These are phyloP conservation scores for Cetradonia linearis DNA, from an alignment of 495 filamentous ascomycete species.

Conservation along the genomic window DNA sequence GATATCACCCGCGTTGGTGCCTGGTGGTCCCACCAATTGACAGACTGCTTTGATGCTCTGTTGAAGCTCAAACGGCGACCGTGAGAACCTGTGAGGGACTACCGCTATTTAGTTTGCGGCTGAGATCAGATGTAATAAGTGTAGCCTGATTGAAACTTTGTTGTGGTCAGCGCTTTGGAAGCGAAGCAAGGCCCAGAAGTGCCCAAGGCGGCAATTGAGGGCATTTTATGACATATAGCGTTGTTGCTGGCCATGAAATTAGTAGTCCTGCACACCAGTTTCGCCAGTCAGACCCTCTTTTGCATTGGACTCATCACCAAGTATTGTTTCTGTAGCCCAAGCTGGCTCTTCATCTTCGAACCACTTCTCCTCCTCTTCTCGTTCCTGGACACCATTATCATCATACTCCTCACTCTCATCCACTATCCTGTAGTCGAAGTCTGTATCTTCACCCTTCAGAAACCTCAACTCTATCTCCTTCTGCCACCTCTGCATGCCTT, in stretches of 20 bases:
- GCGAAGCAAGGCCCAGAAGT: not conserved
- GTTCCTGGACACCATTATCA: constrained; percentile 47
- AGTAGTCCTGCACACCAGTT: constrained; percentile 78
- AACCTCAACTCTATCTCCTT: constrained; percentile 62
- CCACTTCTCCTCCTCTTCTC: constrained; percentile 53
- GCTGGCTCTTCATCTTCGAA: constrained; percentile 67
- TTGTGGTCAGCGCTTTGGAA: not conserved
- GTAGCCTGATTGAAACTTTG: not conserved
- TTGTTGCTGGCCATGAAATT: constrained; percentile 19
- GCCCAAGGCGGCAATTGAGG: not conserved
- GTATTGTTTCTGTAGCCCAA: constrained; percentile 45
- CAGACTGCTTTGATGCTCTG: not conserved
- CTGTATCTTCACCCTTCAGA: constrained; percentile 56
- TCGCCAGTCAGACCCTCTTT: constrained; percentile 45
- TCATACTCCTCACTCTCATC: constrained; percentile 64
- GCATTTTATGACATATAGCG: not conserved
- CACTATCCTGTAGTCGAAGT: constrained; percentile 63
- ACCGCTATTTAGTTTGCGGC: not conserved
- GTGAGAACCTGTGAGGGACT: not conserved
- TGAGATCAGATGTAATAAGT: not conserved
- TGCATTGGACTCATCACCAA: constrained; percentile 28
- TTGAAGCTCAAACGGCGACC: not conserved
- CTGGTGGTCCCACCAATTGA: not conserved
- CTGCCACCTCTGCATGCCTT: constrained; percentile 56
- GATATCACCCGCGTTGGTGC: constrained; percentile 1